Evolutionary conservation across 306 rosid genomes (phyloP), one percentile per base, ranked within the genome.

Genomic region (Vicia sativa): DNA sequence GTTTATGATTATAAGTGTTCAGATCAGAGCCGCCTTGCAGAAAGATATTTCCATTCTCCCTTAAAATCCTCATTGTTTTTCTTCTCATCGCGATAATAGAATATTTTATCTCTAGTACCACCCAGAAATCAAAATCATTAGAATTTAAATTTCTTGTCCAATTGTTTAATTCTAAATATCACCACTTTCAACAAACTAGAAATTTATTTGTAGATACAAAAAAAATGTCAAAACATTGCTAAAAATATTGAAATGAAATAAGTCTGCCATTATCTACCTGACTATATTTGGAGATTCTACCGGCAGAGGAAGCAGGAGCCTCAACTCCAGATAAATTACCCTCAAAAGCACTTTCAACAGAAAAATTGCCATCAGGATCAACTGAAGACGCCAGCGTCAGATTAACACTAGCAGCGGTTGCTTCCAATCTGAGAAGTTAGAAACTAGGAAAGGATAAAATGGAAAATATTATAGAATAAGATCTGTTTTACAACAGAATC

Each of bases 401-500:
- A 73, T 76, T 62, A 79, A 93, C 99, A 46, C 82, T 86, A 0
- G 82, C 75, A 15, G 85, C 9, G 13, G 99, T 86, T 43, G 99
- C 99, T 75, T 90, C 96, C 87, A 90, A 75, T 83, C 97, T 93
- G 76, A 63, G 77, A 73, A 62, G n/a, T 81, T 62, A 57, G 23
- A 75, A 68, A 50, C 29, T 25, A 56, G 46, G 25, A 63, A 57
- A 21, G 41, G 60, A 49, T 70, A 56, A 46, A 21, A 15, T 62
- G 74, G 38, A 65, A 70, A 77, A 68, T 49, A 49, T 69, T 48
- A 29, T n/a, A 62, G 54, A 62, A 59, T 65, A 55, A 60, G 26
- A 70, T 49, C 60, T 63, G 26, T 28, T 61, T 21, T 38, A 80
- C n/a, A 55, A 23, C 26, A 54, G 31, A 45, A 69, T 52, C 64